These are phyloP conservation scores for Cercophora sp. DNA, from an alignment of 495 filamentous ascomycete genomes.

Conservation along the genomic window DNA sequence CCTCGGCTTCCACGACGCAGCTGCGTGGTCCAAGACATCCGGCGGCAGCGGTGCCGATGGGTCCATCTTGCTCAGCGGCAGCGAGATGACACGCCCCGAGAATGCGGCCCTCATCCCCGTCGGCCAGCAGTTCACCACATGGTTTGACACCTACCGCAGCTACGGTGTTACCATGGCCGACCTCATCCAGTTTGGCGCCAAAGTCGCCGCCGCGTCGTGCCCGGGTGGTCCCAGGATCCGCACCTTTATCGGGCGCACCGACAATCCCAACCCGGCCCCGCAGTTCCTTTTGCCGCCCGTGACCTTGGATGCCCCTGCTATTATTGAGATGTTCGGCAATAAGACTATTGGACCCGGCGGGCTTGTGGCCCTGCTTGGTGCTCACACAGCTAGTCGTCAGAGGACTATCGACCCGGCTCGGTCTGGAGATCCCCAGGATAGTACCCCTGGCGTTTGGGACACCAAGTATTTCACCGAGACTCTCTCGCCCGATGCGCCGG, in stretches of 20 bases:
- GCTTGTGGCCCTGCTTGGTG: constrained; percentile 5
- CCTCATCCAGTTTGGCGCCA: constrained; percentile 8
- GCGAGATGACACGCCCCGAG: constrained; percentile 4
- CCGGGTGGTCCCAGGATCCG: constrained; percentile 7
- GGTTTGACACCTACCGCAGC: constrained; percentile 4
- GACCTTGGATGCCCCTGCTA: neutral
- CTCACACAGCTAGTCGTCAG: constrained; percentile 2
- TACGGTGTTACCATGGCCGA: constrained; percentile 9
- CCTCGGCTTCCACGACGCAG: constrained; percentile 11
- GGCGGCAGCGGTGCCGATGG: constrained; percentile 4
- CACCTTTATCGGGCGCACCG: constrained; percentile 7
- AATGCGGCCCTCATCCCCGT: neutral
- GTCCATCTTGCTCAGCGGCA: constrained; percentile 5
- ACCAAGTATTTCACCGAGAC: constrained; percentile 3
- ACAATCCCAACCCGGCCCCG: constrained; percentile 5
- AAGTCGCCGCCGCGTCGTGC: constrained; percentile 5
- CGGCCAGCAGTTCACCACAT: neutral
- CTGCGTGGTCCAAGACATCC: constrained; percentile 1
- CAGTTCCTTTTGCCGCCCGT: neutral
- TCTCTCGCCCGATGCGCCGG: neutral
- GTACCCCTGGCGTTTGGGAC: constrained; percentile 8
- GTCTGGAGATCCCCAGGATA: neutral
- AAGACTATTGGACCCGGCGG: constrained; percentile 10
- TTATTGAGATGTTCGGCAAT: neutral
- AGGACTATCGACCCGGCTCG: neutral